Base-by-base conservation (phyloP, 2,329 filamentous ascomycete species). In the Keithomyces neogunnii region DNA sequence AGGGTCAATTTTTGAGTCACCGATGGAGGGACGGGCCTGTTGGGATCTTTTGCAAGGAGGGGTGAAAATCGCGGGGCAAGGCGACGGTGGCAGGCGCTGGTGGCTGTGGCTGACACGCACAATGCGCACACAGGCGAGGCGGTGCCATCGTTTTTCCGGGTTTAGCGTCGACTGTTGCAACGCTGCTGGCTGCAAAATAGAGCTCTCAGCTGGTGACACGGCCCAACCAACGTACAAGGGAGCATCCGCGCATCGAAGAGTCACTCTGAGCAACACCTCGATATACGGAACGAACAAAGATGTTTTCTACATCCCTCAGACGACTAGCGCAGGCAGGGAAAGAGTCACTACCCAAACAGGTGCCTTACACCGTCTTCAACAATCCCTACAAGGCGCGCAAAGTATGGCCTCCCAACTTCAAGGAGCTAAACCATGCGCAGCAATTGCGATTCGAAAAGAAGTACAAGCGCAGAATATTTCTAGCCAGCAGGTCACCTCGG, bases 361-460 rank as follows among this genome's bases (percentile, higher is more conserved):
- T 59, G 45, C 61, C 65, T 29, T 52, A 67, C 40, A 64, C 55
- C 51, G 68, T 74, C 55, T 71, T 75, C 56, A 75, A 67, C 54
- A 83, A 81, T 62, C 77, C 77, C 4, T 84, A 81, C 70, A 79
- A 73, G 61, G 79, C 82, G 47, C 85, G 87, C 68, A 87, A 85
- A 63, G 72, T 81, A 57, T 92, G 88, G 88, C 88, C 88, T 52
- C 88, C 88, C 10, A 83, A 90, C 67, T 87, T 92, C 67, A 71
- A 75, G 55, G 78, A 81, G 63, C 77, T 92, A 53, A 81, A 81
- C 38, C 71, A 75, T 45, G 86, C 86, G 66, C 82, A 90, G 62
- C 84, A 91, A 67, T 86, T 91, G 64, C 78, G 82, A 43, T 84
- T 89, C 59, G 88, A 92, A 73, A 83, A 86, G 66, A 84, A 86